A percentile compares a stretch with the other conserved stretches of the same genome.
Conservation (phyloP, 805 yeast species). For the Candida glaebosa region DNA sequence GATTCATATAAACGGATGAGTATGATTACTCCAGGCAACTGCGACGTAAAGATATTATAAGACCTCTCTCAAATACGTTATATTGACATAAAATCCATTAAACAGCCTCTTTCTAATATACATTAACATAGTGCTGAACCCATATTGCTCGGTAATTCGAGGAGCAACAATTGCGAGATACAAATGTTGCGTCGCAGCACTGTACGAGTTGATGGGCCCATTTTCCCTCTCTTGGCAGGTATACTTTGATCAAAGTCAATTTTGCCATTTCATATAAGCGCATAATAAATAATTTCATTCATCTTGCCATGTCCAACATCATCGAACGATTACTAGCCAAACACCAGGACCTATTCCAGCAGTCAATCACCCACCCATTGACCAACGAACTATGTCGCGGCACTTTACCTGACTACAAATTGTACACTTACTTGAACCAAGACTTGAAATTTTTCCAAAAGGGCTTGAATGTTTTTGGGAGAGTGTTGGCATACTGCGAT, state of each 20-base stretch:
- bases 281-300: not conserved
- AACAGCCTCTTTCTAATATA: too few relatives aligned
- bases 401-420: conserved; percentile 36
- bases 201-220: too few relatives aligned
- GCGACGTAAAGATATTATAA: too few relatives aligned
- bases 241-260: not conserved
- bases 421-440: conserved; percentile 45
- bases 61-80: too few relatives aligned
- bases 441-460: conserved; percentile 46
- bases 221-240: too few relatives aligned
- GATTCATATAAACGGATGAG: too few relatives aligned
- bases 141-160: too few relatives aligned
- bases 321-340: conserved; percentile 13
- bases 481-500: conserved; percentile 42
- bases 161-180: too few relatives aligned
- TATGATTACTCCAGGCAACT: too few relatives aligned
- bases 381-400: conserved; percentile 48
- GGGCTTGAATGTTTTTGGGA: conserved; percentile 42
- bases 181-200: too few relatives aligned
- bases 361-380: conserved; percentile 37
- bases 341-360: conserved; percentile 15
- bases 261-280: not conserved
- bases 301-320: conserved; percentile 4
- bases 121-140: too few relatives aligned
- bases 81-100: too few relatives aligned